Base-by-base conservation (phyloP, 441 rosid genomes). In the Corymbia calophylla region DNA sequence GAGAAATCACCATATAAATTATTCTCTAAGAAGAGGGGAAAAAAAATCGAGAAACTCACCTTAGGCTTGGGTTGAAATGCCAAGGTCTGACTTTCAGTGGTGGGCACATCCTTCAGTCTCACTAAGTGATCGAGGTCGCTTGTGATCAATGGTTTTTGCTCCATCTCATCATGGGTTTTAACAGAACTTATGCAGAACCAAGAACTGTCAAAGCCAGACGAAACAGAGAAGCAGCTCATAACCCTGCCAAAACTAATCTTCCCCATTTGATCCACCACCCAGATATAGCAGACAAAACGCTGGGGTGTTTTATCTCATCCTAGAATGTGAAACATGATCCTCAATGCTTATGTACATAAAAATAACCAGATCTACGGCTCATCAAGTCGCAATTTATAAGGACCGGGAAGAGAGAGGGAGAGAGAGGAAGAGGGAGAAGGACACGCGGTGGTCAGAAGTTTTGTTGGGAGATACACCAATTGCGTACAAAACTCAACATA, bases 171-270 rank as follows among this genome's bases (percentile, higher is more conserved):
- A 16, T 93, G 93, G 44, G 77, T 87, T 87, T 94, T 96, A 55
- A 93, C 88, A 16, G 94, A 90, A 89, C 92, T 96, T 66, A 94
- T 90, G 92, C 97, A 95, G 90, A 96, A 94, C 91, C 98, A 96
- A 87, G 98, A 94, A 77, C 95, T 91, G 64, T 96, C 92, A 17
- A 48, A 39, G 32, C 93, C 92, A 88, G 95, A 90, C 35, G 96
- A 88, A 88, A 94, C 84, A 90, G 93, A 93, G 66, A 97, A 91
- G 88, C 95, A 92, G 89, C 95, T 95, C 90, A 96, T 92, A 77
- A 95, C 91, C 93, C 94, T 96, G 55, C 95, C 94, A 54, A 97
- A 89, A 88, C 94, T 93, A 48, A 95, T 93, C 94, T 94, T 97
- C 54, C 94, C 97, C 99, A 96, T 96, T 53, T 87, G 81, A 70